A percentile compares a stretch with the other conserved stretches of the same genome.
Conservation (phyloP, 2,329 filamentous ascomycete species). For the Hypoxylon sp. region DNA sequence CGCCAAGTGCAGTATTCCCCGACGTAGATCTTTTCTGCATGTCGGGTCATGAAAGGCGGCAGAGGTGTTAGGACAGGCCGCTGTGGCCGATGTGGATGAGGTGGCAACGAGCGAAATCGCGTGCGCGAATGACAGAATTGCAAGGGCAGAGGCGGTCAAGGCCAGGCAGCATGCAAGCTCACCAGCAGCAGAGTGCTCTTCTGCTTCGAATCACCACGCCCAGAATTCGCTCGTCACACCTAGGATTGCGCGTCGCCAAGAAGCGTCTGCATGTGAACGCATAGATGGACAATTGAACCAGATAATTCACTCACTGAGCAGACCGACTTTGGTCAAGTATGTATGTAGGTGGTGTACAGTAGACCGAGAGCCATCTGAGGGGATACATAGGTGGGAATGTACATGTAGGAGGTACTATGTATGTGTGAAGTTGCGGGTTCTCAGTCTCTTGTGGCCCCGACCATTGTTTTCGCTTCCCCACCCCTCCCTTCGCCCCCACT, state of each 20-base stretch:
- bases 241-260: constrained; percentile 54
- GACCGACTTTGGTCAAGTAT: constrained; percentile 19
- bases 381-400: no score
- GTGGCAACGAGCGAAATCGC: constrained; percentile 42
- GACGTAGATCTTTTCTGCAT: constrained; percentile 29
- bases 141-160: constrained; percentile 48
- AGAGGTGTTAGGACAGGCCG: constrained; percentile 11
- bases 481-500: constrained; percentile 16
- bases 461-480: background rate
- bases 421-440: constrained; percentile 8
- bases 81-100: constrained; percentile 23
- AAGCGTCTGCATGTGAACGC: constrained; percentile 42
- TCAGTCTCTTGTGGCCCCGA: no score
- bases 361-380: constrained; percentile 16
- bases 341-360: background rate
- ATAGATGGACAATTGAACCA: constrained; percentile 29
- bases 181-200: constrained; percentile 44
- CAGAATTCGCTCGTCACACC: constrained; percentile 48
- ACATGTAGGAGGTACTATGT: no score
- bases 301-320: constrained; percentile 25
- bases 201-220: constrained; percentile 48
- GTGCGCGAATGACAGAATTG: constrained; percentile 42
- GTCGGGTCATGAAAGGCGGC: constrained; percentile 25
- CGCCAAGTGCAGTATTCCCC: constrained; percentile 22
- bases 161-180: constrained; percentile 41